phyloP scores from a whole-genome alignment of 2,329 filamentous ascomycete species.

The Pseudogymnoascus sp. region DNA sequence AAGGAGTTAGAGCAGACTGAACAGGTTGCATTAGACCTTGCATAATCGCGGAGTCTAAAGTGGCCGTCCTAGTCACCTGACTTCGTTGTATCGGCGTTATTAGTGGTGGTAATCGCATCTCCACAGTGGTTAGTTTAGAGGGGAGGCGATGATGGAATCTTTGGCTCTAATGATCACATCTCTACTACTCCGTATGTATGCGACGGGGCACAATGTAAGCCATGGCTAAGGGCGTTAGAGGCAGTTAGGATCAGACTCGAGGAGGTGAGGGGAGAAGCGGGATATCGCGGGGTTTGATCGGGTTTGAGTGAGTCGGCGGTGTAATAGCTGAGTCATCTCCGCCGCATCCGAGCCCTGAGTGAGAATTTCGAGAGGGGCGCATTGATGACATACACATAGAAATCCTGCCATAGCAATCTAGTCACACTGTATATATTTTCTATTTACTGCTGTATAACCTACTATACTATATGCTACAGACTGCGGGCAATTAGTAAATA shows the following conservation, averaged over 20 bases:
- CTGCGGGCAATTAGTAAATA: background rate
- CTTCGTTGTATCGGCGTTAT: background rate
- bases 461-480: background rate
- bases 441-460: background rate
- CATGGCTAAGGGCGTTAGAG: background rate
- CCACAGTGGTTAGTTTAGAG: background rate
- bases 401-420: background rate
- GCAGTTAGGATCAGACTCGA: background rate
- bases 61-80: background rate
- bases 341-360: background rate
- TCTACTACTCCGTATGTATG: background rate
- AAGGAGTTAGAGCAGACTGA: background rate
- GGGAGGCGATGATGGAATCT: slow-evolving; percentile 2
- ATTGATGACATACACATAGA: background rate
- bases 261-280: background rate
- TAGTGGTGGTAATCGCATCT: too few species aligned
- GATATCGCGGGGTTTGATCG: slow-evolving; percentile 1
- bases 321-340: slow-evolving; percentile 3
- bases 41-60: background rate
- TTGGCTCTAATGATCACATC: background rate
- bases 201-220: background rate
- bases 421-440: background rate
- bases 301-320: background rate
- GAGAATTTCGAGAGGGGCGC: background rate
- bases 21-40: background rate